phyloP scores from a whole-genome alignment of 2,329 filamentous ascomycete species.

The Ceratocystis smalleyi region DNA sequence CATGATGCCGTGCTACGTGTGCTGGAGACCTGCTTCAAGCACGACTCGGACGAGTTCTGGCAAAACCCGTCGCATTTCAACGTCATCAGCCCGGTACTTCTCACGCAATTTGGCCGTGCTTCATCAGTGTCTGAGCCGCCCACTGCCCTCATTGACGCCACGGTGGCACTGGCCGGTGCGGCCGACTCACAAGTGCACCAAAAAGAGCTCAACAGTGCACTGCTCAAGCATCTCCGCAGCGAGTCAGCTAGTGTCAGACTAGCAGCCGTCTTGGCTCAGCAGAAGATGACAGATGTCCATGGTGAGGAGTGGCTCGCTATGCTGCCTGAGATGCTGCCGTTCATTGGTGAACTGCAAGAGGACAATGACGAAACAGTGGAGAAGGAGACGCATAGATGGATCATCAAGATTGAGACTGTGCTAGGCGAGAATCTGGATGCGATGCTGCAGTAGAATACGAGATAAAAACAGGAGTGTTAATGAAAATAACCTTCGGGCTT shows the following conservation, averaged over 20 bases:
- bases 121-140: slow-evolving; percentile 23
- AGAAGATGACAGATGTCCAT: slow-evolving; percentile 59
- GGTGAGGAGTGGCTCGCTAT: slow-evolving; percentile 89
- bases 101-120: slow-evolving; percentile 42
- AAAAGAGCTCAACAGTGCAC: slow-evolving; percentile 65
- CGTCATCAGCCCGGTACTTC: slow-evolving; percentile 52
- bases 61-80: slow-evolving; percentile 77
- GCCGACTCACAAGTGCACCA: slow-evolving; percentile 79
- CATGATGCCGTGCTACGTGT: slow-evolving; percentile 57
- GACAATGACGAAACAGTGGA: slow-evolving; percentile 93
- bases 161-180: slow-evolving; percentile 64
- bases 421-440: slow-evolving; percentile 80
- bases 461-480: not conserved
- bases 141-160: slow-evolving; percentile 51
- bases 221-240: slow-evolving; percentile 65
- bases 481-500: not conserved
- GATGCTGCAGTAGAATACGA: slow-evolving; percentile 60
- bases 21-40: slow-evolving; percentile 59
- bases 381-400: slow-evolving; percentile 77
- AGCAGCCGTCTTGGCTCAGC: slow-evolving; percentile 68
- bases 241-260: slow-evolving; percentile 58
- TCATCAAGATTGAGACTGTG: slow-evolving; percentile 73
- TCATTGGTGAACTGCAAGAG: slow-evolving; percentile 89
- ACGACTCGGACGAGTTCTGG: slow-evolving; percentile 95
- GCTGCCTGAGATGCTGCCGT: slow-evolving; percentile 88